A percentile compares a stretch with the other conserved stretches of the same genome.
These are phyloP conservation scores for Infundibulicybe gibba DNA, from an alignment of 768 basidiomycete genomes.

Conservation along the genomic window DNA sequence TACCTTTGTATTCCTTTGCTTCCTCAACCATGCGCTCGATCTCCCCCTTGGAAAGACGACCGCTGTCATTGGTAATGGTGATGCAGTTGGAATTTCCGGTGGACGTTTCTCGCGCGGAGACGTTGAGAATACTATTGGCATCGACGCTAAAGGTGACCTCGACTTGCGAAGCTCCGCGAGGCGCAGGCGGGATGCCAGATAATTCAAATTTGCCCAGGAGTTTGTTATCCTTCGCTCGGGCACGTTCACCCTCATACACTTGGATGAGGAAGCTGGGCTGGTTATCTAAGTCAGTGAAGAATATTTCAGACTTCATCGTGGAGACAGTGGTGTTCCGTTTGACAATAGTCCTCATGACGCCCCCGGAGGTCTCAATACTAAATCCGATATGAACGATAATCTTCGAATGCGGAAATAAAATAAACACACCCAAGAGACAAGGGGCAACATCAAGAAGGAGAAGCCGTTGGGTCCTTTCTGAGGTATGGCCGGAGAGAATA, in stretches of 20 bases:
- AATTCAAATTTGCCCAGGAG: no score
- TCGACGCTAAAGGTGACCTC: conserved; percentile 98
- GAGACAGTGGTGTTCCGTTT: conserved; percentile 98
- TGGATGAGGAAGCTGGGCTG: conserved; percentile 98
- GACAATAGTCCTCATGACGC: conserved; percentile 98
- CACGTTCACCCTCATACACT: conserved; percentile 98
- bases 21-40: conserved; percentile 96
- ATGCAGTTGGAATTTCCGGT: conserved; percentile 95
- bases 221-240: no score
- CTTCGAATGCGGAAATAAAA: conserved; percentile 26
- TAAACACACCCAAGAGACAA: no score
- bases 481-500: no score
- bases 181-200: no score
- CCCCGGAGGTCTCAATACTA: conserved; percentile 97
- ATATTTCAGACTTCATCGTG: conserved; percentile 99
- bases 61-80: conserved; percentile 96
- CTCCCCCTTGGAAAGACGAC: conserved; percentile 95
- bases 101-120: conserved; percentile 95
- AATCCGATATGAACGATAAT: conserved; percentile 22
- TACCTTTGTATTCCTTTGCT: conserved; percentile 91
- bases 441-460: conserved; percentile 92
- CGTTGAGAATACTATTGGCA: conserved; percentile 96
- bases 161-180: conserved; percentile 96
- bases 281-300: conserved; percentile 98
- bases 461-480: conserved; percentile 96